Evolutionary conservation across 371 early-diverging fungal genomes (phyloP).

Genomic region (Mucor piriformis): DNA sequence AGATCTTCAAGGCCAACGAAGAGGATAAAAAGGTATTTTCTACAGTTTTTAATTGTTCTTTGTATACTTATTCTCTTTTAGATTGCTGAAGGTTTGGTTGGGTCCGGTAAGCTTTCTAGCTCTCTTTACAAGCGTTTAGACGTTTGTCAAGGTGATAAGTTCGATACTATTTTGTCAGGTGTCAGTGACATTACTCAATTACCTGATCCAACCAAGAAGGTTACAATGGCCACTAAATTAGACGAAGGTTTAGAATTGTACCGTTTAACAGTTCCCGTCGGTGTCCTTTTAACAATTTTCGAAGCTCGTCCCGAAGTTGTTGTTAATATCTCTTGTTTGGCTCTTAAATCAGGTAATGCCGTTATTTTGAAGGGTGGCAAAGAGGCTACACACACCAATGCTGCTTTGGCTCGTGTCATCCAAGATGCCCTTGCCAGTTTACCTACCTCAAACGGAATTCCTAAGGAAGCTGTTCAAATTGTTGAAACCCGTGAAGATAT

Average conservation of each 20-base stretch:
- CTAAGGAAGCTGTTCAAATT: constrained; percentile 82
- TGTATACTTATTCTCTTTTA: constrained; percentile 16
- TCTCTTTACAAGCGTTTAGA: constrained; percentile 92
- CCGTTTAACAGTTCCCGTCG: constrained; percentile 91
- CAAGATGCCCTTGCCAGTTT: constrained; percentile 74
- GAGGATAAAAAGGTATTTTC: constrained; percentile 82
- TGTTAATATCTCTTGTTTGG: constrained; percentile 93
- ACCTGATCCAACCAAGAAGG: constrained; percentile 83
- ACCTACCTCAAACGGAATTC: constrained; percentile 55
- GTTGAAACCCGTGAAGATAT: constrained; percentile 91
- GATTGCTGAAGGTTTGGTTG: constrained; percentile 72
- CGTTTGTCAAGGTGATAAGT: constrained; percentile 84
- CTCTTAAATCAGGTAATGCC: constrained; percentile 95
- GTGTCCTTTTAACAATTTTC: constrained; percentile 94
- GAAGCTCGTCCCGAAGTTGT: constrained; percentile 99
- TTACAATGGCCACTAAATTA: constrained; percentile 78
- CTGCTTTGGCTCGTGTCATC: constrained; percentile 75
- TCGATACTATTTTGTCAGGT: constrained; percentile 82
- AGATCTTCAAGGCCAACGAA: constrained; percentile 82
- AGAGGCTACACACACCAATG: constrained; percentile 80
- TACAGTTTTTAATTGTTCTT: too few species aligned
- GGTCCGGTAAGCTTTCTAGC: constrained; percentile 71
- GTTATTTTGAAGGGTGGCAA: constrained; percentile 96
- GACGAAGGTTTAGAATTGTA: constrained; percentile 87
- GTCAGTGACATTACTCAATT: constrained; percentile 86